Percentiles rank a stretch among this genome's conserved stretches.
These are phyloP conservation scores for Penicillium paradoxum DNA, from an alignment of 495 filamentous ascomycete genomes.

Conservation along the genomic window DNA sequence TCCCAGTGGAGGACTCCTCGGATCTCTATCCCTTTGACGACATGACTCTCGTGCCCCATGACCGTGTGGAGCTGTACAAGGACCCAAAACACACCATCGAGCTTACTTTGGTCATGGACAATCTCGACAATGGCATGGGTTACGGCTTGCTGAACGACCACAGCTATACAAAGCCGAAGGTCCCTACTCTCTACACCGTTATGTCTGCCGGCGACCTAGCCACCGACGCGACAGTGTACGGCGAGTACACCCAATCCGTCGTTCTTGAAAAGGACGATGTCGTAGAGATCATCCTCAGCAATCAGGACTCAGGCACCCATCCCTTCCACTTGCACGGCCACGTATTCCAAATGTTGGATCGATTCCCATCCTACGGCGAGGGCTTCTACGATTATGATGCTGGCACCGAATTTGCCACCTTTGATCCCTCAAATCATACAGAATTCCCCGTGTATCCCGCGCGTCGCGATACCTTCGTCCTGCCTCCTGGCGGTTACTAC, in stretches of 20 bases:
- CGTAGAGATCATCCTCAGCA: slow-evolving; percentile 79
- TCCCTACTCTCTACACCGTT: slow-evolving; percentile 74
- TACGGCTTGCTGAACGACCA: slow-evolving; percentile 78
- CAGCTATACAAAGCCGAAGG: slow-evolving; percentile 64
- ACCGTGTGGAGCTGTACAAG: slow-evolving; percentile 35
- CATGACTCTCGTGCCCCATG: slow-evolving; percentile 45
- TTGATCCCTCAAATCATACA: slow-evolving; percentile 34
- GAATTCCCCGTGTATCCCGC: slow-evolving; percentile 41
- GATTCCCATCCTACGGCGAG: slow-evolving; percentile 37
- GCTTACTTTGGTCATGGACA: slow-evolving; percentile 46
- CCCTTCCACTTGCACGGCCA: slow-evolving; percentile 91
- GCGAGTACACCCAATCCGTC: slow-evolving; percentile 63
- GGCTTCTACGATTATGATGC: slow-evolving; percentile 34
- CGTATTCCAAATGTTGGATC: slow-evolving; percentile 66
- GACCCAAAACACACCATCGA: slow-evolving; percentile 22
- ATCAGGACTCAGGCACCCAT: slow-evolving; percentile 65
- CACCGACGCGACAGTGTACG: slow-evolving; percentile 65
- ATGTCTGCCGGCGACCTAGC: slow-evolving; percentile 59
- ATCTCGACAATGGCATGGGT: slow-evolving; percentile 27
- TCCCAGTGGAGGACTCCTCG: slow-evolving; percentile 41
- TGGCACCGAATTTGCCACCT: slow-evolving; percentile 32
- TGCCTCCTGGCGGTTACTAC: slow-evolving; percentile 53
- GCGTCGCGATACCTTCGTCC: slow-evolving; percentile 52
- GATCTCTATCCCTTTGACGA: slow-evolving; percentile 46
- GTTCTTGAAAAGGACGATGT: slow-evolving; percentile 63